A percentile compares a stretch with the other conserved stretches of the same genome.
Conservation (phyloP, 116 monocot genomes). For the Posidonia oceanica region DNA sequence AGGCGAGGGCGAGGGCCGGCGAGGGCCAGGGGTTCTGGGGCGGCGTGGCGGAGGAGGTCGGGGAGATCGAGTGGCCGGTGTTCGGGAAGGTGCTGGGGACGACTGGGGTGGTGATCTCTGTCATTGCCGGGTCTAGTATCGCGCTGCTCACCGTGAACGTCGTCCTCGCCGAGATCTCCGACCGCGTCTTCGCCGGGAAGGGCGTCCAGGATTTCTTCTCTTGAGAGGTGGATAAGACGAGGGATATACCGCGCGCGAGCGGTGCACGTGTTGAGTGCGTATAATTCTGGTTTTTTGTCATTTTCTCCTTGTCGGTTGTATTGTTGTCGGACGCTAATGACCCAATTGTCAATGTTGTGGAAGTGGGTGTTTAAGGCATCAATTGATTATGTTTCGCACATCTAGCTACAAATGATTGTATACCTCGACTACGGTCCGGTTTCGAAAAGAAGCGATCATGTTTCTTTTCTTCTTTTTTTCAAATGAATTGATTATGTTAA, state of each 20-base stretch:
- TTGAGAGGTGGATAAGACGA: conserved; percentile 1
- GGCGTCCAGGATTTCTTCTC: conserved; percentile 25
- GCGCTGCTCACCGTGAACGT: conserved; percentile 85
- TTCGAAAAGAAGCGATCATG: too few relatives aligned
- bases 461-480: too few relatives aligned
- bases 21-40: conserved; percentile 18
- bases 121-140: conserved; percentile 76
- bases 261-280: background rate
- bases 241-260: background rate
- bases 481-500: too few relatives aligned
- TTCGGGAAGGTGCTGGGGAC: conserved; percentile 78
- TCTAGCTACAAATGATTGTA: too few relatives aligned
- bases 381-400: too few relatives aligned
- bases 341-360: too few relatives aligned
- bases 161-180: conserved; percentile 82
- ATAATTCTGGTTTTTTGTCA: background rate
- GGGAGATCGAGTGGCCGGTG: conserved; percentile 86
- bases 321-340: too few relatives aligned
- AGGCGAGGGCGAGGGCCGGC: conserved; percentile 29
- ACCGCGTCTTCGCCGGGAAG: conserved; percentile 67
- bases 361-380: too few relatives aligned
- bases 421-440: too few relatives aligned
- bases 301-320: too few relatives aligned
- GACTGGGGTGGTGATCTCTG: conserved; percentile 83
- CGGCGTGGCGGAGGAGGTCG: conserved; percentile 66